A percentile compares a stretch with the other conserved stretches of the same genome.
These are phyloP conservation scores for Didymellaceae sp. DNA, from an alignment of 2,329 filamentous ascomycete species.

Conservation along the genomic window DNA sequence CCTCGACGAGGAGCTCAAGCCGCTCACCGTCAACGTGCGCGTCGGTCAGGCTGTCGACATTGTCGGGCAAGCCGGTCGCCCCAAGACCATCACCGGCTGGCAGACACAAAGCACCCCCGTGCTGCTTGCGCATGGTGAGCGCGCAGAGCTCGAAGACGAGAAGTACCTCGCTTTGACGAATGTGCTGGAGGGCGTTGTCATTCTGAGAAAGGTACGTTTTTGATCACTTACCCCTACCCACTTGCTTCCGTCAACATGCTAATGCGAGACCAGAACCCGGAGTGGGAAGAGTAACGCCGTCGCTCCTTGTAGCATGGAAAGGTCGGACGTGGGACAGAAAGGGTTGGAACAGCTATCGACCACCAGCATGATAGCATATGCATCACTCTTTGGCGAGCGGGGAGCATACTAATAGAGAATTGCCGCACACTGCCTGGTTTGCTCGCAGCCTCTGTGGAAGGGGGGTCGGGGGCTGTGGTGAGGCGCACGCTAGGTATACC, in stretches of 20 bases:
- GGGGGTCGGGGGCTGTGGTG: too few relatives aligned
- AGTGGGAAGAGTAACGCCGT: conserved; percentile 55
- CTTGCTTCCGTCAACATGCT: conserved; percentile 17
- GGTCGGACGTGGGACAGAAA: too few relatives aligned
- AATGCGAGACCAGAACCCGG: conserved; percentile 49
- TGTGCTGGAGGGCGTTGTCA: conserved; percentile 92
- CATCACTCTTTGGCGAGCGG: conserved; percentile 25
- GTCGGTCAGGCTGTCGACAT: conserved; percentile 98
- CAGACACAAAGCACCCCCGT: conserved; percentile 99
- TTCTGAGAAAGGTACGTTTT: conserved; percentile 90
- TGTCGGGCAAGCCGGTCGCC: conserved; percentile 92
- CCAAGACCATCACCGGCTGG: conserved; percentile 99
- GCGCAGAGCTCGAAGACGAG: conserved; percentile 96
- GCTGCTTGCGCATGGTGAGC: conserved; percentile 89
- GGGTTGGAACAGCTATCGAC: conserved; percentile 6
- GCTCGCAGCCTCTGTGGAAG: conserved; percentile 1
- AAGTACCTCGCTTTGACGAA: conserved; percentile 92
- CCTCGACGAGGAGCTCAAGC: conserved; percentile 91
- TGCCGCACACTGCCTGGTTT: conserved; percentile 29
- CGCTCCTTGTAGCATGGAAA: background rate
- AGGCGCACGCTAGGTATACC: too few relatives aligned
- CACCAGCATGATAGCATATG: conserved; percentile 21
- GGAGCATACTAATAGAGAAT: conserved; percentile 41
- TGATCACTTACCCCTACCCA: too few relatives aligned
- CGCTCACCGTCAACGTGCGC: conserved; percentile 91